Evolutionary conservation across 1,284 basidiomycete species (phyloP), one percentile per base, ranked within the genome.

Genomic region (Naganishia liquefaciens): DNA sequence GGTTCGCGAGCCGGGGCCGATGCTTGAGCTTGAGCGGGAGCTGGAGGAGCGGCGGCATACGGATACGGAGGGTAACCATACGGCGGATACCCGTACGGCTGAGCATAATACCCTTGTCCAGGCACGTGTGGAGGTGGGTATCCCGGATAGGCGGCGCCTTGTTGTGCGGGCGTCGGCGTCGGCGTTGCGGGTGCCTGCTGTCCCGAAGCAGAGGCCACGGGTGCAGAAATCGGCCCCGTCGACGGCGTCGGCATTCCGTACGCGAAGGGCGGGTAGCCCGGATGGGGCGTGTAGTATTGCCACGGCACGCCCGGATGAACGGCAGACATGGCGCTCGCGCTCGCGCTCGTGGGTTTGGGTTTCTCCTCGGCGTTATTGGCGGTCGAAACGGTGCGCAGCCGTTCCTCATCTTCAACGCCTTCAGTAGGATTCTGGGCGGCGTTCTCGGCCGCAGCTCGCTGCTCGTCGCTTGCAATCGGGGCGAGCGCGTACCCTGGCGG

Each of bases 221-320:
- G 11, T 28, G 19, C 27, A 30, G 30, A n/a, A 28, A 19, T 58
- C 9, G 23, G 25, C 15, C 23, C 37, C 21, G 30, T 33, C 33
- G 9, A n/a, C 28, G 46, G 46, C 37, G 40, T 28, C 25, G 44
- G 46, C 25, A 27, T 25, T 23, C 46, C 46, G 23, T 60, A 60
- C 10, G 57, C 21, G 37, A 42, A 60, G 3, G 57, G 43, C n/a
- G 42, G 11, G 46, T 50, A 60, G 23, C 30, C 33, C 25, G 37
- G 57, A 37, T 49, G 46, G 21, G 57, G 46, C n/a, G 57, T 40
- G 33, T 50, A 60, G 46, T 40, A 60, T 39, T 33, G 57, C 57
- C 57, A 60, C n/a, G 55, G 44, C 9, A 28, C 54, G 5, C 40
- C 40, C 33, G 55, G 55, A 40, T 50, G 57, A 40, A 49, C 37